Evolutionary conservation across 345 rosid genomes (phyloP).

Genomic region (Passiflora organensis): DNA sequence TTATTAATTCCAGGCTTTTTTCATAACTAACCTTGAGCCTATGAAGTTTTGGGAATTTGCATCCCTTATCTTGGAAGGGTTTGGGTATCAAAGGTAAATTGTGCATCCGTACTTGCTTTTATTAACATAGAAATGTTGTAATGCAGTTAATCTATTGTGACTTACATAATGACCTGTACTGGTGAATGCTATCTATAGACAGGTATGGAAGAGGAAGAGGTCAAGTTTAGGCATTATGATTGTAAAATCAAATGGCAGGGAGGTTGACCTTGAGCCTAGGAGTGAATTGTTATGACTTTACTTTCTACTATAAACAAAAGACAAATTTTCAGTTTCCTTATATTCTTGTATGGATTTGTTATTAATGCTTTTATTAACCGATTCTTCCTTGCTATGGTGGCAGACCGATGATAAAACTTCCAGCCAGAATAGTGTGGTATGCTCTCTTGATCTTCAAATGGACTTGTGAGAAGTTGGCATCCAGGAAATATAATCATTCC

Average conservation of each 20-base stretch:
- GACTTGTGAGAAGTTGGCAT: slow-evolving; percentile 44
- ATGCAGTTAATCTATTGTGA: too few relatives aligned
- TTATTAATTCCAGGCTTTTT: slow-evolving; percentile 65
- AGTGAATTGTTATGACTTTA: background rate
- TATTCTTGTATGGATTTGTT: slow-evolving; percentile 7
- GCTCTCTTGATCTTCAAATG: slow-evolving; percentile 42
- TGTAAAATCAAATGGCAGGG: too few relatives aligned
- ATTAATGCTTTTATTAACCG: slow-evolving; percentile 11
- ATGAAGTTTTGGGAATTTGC: slow-evolving; percentile 75
- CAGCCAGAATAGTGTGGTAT: slow-evolving; percentile 40
- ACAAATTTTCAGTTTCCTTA: background rate
- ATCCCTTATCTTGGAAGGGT: slow-evolving; percentile 55
- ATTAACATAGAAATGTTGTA: background rate
- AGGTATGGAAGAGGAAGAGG: too few relatives aligned
- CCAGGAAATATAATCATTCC: slow-evolving; percentile 30
- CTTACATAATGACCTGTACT: too few relatives aligned
- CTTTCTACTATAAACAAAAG: background rate
- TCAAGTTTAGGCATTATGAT: too few relatives aligned
- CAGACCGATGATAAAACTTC: slow-evolving; percentile 80
- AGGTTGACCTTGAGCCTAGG: too few relatives aligned
- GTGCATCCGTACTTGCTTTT: background rate
- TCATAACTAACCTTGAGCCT: slow-evolving; percentile 79
- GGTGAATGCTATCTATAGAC: too few relatives aligned
- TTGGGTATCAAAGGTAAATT: slow-evolving; percentile 77
- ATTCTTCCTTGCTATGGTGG: slow-evolving; percentile 22